Conservation (phyloP, 169 alveolate genomes). For the Plasmodium gaboni region DNA sequence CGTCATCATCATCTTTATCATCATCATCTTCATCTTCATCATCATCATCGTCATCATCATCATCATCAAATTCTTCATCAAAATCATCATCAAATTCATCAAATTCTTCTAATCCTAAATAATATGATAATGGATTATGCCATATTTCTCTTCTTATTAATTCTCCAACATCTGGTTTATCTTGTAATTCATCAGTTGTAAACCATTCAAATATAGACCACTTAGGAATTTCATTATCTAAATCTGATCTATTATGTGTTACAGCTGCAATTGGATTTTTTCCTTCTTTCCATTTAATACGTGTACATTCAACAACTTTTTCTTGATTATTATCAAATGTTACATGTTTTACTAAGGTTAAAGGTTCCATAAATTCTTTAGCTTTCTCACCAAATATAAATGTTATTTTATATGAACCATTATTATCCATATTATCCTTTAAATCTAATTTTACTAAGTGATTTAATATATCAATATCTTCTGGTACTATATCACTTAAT, state of each 20-base stretch:
- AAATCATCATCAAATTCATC: slow-evolving; percentile 87
- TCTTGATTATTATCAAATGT: slow-evolving; percentile 87
- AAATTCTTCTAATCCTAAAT: slow-evolving; percentile 83
- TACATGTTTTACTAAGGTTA: slow-evolving; percentile 88
- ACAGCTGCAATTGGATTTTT: slow-evolving; percentile 75
- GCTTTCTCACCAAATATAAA: slow-evolving; percentile 89
- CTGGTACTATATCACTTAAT: slow-evolving; percentile 88
- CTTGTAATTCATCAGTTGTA: slow-evolving; percentile 86
- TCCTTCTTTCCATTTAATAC: slow-evolving; percentile 90
- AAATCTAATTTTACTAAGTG: slow-evolving; percentile 86
- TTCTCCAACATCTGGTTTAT: slow-evolving; percentile 91
- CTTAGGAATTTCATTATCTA: slow-evolving; percentile 73
- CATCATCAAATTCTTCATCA: slow-evolving; percentile 80
- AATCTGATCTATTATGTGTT: slow-evolving; percentile 45
- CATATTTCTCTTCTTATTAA: slow-evolving; percentile 92
- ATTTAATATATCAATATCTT: slow-evolving; percentile 88
- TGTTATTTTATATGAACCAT: slow-evolving; percentile 91
- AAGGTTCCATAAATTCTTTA: slow-evolving; percentile 89
- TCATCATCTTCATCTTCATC: slow-evolving; percentile 77
- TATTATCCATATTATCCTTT: slow-evolving; percentile 91
- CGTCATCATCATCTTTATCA: slow-evolving; percentile 43
- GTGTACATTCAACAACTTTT: slow-evolving; percentile 89
- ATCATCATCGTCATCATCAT: slow-evolving; percentile 74
- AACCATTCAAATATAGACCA: slow-evolving; percentile 89
- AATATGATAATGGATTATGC: slow-evolving; percentile 92